Percentiles rank a stretch among this genome's conserved stretches.
Evolutionary conservation across 208 protist genomes (phyloP).

Genomic region (Vickermania ingenoplastis): DNA sequence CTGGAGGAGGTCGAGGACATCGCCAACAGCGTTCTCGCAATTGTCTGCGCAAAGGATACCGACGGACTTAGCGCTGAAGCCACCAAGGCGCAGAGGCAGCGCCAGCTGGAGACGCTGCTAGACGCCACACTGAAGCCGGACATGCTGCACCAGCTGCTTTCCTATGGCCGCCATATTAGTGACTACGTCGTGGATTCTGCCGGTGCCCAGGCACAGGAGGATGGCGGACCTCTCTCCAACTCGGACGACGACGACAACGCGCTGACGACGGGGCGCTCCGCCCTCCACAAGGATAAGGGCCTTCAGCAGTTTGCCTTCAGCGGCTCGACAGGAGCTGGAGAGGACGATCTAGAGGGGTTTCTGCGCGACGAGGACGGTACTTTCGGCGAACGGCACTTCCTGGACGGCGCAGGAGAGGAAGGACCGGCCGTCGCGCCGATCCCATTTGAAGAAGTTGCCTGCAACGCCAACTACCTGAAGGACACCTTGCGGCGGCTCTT

Average conservation of each 20-base stretch:
- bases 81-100: conserved; percentile 22
- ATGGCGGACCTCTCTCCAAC: conserved; percentile 7
- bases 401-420: conserved; percentile 4
- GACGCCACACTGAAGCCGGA: conserved; percentile 57
- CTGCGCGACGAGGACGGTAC: conserved; percentile 30
- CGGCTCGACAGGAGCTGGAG: too few relatives aligned
- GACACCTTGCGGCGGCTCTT: conserved; percentile 74
- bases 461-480: conserved; percentile 72
- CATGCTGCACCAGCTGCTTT: conserved; percentile 42
- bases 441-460: conserved; percentile 73
- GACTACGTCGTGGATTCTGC: conserved; percentile 57
- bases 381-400: not conserved
- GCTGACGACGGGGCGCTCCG: conserved; percentile 1
- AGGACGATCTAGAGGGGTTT: conserved; percentile 27
- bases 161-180: conserved; percentile 68
- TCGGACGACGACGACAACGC: conserved; percentile 22
- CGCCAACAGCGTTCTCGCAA: conserved; percentile 61
- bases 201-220: not conserved
- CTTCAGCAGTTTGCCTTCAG: too few relatives aligned
- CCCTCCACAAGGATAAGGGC: conserved; percentile 4
- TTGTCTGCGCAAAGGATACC: conserved; percentile 34
- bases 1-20: conserved; percentile 69
- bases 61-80: conserved; percentile 8
- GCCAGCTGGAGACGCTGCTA: conserved; percentile 51
- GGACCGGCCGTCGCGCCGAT: conserved; percentile 19